Evolutionary conservation across 495 filamentous ascomycete species (phyloP), one percentile per base, ranked within the genome.

Genomic region (Penicillium coffeae): DNA sequence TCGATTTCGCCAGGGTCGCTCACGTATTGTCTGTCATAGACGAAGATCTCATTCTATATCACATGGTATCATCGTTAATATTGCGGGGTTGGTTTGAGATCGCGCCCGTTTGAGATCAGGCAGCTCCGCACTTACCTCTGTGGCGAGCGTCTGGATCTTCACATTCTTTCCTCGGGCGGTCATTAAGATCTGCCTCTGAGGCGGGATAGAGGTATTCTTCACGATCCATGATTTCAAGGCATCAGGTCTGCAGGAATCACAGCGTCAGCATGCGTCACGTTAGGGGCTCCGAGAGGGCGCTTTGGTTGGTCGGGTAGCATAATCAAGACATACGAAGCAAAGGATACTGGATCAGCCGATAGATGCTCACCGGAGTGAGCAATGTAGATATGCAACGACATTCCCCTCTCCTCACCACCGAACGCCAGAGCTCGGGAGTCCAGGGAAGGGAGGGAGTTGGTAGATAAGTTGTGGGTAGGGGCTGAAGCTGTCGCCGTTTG

Each of bases 281-380:
- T 36, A 32, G 37, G 42, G 43, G 12, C 7, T 25, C 20, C 35
- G 25, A 13, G 46, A 20, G 33, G 36, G 21, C 39, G 48, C 38
- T 21, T 42, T 48, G 42, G 44, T 42, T 48, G 25, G 10, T 30
- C 25, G 35, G 32, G 36, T 25, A 48, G 44, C 19, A 1, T 14
- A n/a, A 41, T 32, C 48, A 20, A 48, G 39, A 75, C 83, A 63
- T 75, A 90, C 86, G 82, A 84, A 48, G 79, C 66, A 63, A 89
- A 82, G 39, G 80, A 78, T 41, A 79, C 75, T 19, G 80, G 78
- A 68, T 94, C 87, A 52, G 86, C 75, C 57, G 79, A 74, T 62
- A 90, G 77, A 72, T 85, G 84, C 74, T 89, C 83, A 74, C 90
- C 90, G 58, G 86, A 86, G 74, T 93, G 90, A 74, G 88, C 90